Evolutionary conservation across 352 stramenopile species (phyloP).

Genomic region (Pythium rishiriense): DNA sequence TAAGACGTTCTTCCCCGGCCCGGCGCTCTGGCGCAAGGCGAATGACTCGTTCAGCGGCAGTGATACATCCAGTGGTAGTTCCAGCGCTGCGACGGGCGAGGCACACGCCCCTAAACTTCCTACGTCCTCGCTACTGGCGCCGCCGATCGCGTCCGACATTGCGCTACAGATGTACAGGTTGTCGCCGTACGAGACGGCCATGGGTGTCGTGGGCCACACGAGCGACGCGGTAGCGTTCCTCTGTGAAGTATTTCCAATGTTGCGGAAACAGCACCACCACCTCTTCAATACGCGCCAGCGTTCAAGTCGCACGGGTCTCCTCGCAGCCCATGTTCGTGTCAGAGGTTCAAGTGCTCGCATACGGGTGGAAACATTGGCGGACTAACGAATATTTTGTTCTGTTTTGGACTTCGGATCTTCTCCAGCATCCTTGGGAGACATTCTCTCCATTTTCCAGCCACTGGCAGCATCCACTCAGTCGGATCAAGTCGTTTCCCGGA

Average conservation of each 20-base stretch:
- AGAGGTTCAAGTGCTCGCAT: neutral
- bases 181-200: conserved; percentile 69
- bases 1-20: conserved; percentile 77
- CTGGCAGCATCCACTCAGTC: conserved; percentile 50
- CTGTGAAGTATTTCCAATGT: conserved; percentile 60
- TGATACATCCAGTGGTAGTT: neutral
- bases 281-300: conserved; percentile 40
- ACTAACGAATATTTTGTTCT: neutral
- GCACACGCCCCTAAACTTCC: conserved; percentile 12
- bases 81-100: neutral
- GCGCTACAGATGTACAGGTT: conserved; percentile 84
- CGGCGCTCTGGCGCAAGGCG: conserved; percentile 56
- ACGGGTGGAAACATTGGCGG: neutral
- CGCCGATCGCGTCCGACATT: conserved; percentile 72
- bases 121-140: conserved; percentile 64
- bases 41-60: neutral
- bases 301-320: conserved; percentile 28
- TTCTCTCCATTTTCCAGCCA: conserved; percentile 72
- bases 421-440: conserved; percentile 85
- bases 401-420: neutral
- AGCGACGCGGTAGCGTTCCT: conserved; percentile 67
- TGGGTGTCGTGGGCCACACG: conserved; percentile 62
- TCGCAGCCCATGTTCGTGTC: conserved; percentile 40
- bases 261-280: conserved; percentile 59
- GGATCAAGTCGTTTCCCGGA: conserved; percentile 46